Evolutionary conservation across 2,329 filamentous ascomycete genomes (phyloP).

Genomic region (Aspergillus quadricinctus): DNA sequence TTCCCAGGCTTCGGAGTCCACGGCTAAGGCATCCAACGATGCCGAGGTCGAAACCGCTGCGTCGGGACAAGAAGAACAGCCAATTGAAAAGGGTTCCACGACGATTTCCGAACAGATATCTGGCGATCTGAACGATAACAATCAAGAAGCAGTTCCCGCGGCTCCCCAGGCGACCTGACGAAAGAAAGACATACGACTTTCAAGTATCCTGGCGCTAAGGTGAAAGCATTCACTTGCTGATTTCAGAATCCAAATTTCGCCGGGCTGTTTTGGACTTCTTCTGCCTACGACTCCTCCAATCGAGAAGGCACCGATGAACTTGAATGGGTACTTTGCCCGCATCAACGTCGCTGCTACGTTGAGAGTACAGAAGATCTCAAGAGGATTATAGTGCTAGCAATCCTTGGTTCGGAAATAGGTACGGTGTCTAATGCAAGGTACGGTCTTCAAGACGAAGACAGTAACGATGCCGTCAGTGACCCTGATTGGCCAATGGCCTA

Average conservation of each 20-base stretch:
- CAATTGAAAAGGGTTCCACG: constrained; percentile 5
- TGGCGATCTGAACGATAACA: constrained; percentile 5
- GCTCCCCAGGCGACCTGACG: constrained; percentile 13
- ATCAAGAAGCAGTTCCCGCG: constrained; percentile 1
- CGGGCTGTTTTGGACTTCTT: background rate
- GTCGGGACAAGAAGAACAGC: constrained; percentile 4
- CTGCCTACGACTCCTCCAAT: background rate
- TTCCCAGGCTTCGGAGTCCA: constrained; percentile 18
- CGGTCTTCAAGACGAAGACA: background rate
- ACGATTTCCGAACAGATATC: constrained; percentile 6
- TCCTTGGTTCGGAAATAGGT: background rate
- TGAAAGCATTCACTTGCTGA: background rate
- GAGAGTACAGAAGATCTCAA: background rate
- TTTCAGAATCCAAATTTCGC: background rate
- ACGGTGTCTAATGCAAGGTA: background rate
- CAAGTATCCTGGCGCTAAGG: background rate
- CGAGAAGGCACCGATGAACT: background rate
- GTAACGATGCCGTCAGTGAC: background rate
- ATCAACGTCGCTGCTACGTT: constrained; percentile 8
- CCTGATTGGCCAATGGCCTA: background rate
- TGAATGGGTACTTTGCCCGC: constrained; percentile 1
- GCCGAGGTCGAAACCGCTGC: constrained; percentile 6
- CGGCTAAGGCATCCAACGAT: constrained; percentile 12
- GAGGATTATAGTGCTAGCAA: background rate
- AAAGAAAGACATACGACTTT: background rate